Conservation (phyloP, 164 flowering plant genomes). For the Aristolochia fimbriata region DNA sequence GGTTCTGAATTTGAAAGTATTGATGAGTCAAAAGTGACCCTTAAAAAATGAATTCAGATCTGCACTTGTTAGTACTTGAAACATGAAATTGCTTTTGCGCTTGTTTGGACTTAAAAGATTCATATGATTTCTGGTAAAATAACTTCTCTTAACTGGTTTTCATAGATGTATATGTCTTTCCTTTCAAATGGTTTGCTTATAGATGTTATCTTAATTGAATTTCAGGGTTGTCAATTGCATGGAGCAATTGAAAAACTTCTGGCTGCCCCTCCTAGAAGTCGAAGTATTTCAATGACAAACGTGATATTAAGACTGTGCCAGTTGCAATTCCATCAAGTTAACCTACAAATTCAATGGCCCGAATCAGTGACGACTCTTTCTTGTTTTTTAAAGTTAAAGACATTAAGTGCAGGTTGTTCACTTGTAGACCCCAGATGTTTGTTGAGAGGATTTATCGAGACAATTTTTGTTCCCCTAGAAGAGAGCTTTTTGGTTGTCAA, state of each 20-base stretch:
- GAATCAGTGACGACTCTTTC: slow-evolving; percentile 19
- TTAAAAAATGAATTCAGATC: too few species aligned
- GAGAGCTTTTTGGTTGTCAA: slow-evolving; percentile 28
- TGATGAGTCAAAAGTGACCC: too few species aligned
- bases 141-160: too few species aligned
- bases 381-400: slow-evolving; percentile 29
- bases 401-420: slow-evolving; percentile 29
- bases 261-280: slow-evolving; percentile 23
- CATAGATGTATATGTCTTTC: too few species aligned
- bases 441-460: slow-evolving; percentile 32
- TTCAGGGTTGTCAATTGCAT: slow-evolving; percentile 51
- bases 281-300: slow-evolving; percentile 27
- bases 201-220: too few species aligned
- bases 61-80: too few species aligned
- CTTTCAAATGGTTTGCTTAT: too few species aligned
- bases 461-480: slow-evolving; percentile 28
- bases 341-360: slow-evolving; percentile 40
- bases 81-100: too few species aligned
- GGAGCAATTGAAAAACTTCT: slow-evolving; percentile 34
- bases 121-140: too few species aligned
- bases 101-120: too few species aligned
- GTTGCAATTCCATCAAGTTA: slow-evolving; percentile 30
- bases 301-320: slow-evolving; percentile 38
- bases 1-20: too few species aligned
- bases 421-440: slow-evolving; percentile 27